Percentiles rank a stretch among this genome's conserved stretches.
Conservation (phyloP, 495 filamentous ascomycete genomes). For the Aspergillus diversus region DNA sequence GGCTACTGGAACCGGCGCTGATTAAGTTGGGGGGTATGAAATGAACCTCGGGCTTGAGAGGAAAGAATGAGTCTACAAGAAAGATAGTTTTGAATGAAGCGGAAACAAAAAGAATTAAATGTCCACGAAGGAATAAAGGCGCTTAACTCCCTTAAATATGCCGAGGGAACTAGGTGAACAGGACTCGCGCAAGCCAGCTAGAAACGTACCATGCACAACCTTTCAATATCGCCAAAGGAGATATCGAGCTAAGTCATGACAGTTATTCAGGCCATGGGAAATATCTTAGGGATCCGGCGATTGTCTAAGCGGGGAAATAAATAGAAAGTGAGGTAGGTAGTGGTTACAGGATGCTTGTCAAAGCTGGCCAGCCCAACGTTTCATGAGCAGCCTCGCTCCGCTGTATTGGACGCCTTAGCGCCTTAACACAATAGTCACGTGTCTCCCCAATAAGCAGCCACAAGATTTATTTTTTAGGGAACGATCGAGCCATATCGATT, state of each 20-base stretch:
- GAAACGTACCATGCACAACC: background rate
- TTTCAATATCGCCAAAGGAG: background rate
- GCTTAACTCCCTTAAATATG: background rate
- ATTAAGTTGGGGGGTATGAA: no score
- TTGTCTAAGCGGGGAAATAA: background rate
- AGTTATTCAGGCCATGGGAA: constrained; percentile 8
- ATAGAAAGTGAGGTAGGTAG: constrained; percentile 6
- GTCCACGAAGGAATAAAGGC: background rate
- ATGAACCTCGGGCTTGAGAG: no score
- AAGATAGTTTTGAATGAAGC: no score
- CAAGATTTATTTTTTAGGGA: constrained; percentile 29
- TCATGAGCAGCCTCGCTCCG: constrained; percentile 19
- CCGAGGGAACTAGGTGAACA: background rate
- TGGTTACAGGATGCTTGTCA: constrained; percentile 3
- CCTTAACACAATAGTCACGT: constrained; percentile 22
- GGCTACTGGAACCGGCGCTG: no score
- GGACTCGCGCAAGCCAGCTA: background rate
- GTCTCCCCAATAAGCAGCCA: constrained; percentile 20
- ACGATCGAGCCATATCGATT: no score
- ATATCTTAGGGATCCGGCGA: constrained; percentile 11
- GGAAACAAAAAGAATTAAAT: no score
- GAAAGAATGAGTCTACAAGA: no score
- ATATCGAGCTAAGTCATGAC: constrained; percentile 4
- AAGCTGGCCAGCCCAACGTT: constrained; percentile 18
- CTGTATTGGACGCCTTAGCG: constrained; percentile 24